Evolutionary conservation across 257 asterid species (phyloP).

Genomic region (Jacaranda mimosifolia): DNA sequence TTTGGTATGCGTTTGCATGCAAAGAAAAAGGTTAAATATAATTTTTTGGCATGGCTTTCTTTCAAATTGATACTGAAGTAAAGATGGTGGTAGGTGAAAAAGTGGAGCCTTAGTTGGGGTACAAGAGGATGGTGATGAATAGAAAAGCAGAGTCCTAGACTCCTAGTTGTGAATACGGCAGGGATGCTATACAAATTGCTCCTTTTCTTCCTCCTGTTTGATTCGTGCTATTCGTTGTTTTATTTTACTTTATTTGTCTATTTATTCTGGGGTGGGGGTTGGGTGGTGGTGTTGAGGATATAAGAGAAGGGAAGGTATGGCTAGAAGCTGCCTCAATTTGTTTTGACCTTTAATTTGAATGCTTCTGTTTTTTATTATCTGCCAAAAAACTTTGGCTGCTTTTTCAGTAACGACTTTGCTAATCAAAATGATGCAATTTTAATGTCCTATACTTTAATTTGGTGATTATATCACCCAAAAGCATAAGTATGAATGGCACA

Average conservation of each 20-base stretch:
- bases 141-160: background rate
- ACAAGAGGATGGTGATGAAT: background rate
- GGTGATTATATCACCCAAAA: background rate
- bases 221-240: too few relatives aligned
- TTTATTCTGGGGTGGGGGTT: too few relatives aligned
- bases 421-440: background rate
- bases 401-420: background rate
- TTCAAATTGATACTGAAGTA: background rate
- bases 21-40: background rate
- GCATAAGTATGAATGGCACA: too few relatives aligned
- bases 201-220: too few relatives aligned
- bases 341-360: background rate
- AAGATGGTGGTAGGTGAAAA: background rate
- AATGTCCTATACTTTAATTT: background rate
- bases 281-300: too few relatives aligned
- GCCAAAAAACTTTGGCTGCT: background rate
- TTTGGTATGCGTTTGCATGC: background rate
- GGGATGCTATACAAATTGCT: too few relatives aligned
- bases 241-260: too few relatives aligned
- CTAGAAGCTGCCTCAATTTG: background rate
- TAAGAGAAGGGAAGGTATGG: too few relatives aligned
- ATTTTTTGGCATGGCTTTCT: background rate
- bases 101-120: background rate
- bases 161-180: background rate
- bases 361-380: background rate